Evolutionary conservation across 2,329 filamentous ascomycete species (phyloP).

Genomic region (Fusarium mundagurra): DNA sequence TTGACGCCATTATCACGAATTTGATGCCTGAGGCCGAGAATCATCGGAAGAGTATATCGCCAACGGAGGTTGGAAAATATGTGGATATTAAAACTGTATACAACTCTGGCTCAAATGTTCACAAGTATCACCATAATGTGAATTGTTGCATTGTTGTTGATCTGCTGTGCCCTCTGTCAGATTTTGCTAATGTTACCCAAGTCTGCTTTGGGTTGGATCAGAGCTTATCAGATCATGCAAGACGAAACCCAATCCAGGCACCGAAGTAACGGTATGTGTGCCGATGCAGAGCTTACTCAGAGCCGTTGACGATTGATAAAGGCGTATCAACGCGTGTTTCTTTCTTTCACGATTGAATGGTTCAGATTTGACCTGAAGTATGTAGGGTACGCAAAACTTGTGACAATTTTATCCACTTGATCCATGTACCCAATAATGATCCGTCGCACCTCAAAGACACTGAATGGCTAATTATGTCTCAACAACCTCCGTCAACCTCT

Average conservation of each 20-base stretch:
- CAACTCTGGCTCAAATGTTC: rapidly evolving
- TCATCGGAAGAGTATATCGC: neutral
- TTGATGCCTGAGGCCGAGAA: neutral
- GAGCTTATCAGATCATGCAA: neutral
- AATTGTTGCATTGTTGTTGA: rapidly evolving
- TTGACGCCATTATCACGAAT: neutral
- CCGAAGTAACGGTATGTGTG: neutral
- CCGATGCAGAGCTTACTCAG: neutral
- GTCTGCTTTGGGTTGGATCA: neutral
- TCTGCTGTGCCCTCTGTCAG: neutral
- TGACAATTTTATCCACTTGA: neutral
- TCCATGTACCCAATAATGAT: neutral
- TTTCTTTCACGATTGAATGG: rapidly evolving
- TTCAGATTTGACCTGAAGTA: rapidly evolving
- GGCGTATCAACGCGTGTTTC: rapidly evolving
- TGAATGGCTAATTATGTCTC: no score
- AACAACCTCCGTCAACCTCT: rapidly evolving
- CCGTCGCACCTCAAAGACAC: neutral
- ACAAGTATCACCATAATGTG: rapidly evolving
- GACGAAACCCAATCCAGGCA: neutral
- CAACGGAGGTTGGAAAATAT: neutral
- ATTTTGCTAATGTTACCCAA: rapidly evolving
- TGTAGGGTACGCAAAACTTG: neutral
- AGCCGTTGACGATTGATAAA: rapidly evolving
- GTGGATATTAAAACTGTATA: no score